A percentile compares a stretch with the other conserved stretches of the same genome.
These are phyloP conservation scores for Pilasporangium apinafurcum DNA, from an alignment of 352 stramenopile species.

Conservation along the genomic window DNA sequence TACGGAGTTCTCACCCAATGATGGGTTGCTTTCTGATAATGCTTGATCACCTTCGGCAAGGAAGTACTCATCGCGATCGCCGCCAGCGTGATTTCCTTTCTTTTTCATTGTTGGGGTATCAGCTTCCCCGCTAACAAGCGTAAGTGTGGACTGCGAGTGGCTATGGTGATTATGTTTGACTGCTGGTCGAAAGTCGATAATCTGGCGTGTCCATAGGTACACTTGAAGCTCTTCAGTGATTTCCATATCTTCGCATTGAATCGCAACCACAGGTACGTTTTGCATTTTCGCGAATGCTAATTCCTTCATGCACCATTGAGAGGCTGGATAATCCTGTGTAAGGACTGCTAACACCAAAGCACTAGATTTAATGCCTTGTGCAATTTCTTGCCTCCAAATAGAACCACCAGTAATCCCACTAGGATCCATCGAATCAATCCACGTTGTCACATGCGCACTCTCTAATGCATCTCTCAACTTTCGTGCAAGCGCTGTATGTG, in stretches of 20 bases:
- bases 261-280: constrained; percentile 78
- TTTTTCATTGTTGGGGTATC: not conserved
- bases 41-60: not conserved
- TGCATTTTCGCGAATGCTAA: constrained; percentile 82
- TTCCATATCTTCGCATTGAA: constrained; percentile 77
- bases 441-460: constrained; percentile 68
- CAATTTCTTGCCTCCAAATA: constrained; percentile 80
- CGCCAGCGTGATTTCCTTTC: constrained; percentile 8
- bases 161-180: constrained; percentile 19
- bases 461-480: constrained; percentile 69
- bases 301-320: constrained; percentile 86
- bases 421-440: constrained; percentile 82
- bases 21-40: constrained; percentile 3
- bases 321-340: constrained; percentile 68
- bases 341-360: constrained; percentile 69
- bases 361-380: constrained; percentile 63
- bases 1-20: constrained; percentile 3
- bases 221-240: constrained; percentile 81
- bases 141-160: not conserved
- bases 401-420: constrained; percentile 75
- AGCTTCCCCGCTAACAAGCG: not conserved
- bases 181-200: constrained; percentile 67
- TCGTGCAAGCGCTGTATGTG: constrained; percentile 53
- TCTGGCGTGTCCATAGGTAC: constrained; percentile 83
- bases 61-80: constrained; percentile 1